Base-by-base conservation (phyloP, 139 green algal genomes). In the Coelastrella sp. region DNA sequence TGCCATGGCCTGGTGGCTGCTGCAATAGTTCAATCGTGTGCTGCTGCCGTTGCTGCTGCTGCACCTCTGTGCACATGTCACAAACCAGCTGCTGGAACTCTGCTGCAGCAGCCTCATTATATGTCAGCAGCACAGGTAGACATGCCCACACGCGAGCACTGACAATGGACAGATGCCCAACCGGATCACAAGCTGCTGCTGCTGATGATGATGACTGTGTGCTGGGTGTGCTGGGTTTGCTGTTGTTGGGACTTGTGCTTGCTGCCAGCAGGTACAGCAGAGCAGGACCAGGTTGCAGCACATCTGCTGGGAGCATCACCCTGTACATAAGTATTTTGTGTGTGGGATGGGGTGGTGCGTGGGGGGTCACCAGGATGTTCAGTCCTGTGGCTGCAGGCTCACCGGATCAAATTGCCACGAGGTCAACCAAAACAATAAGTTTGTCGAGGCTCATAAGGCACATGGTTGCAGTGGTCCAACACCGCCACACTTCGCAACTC, bases 201-300 rank as follows among this genome's bases (percentile, higher is more conserved):
- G 81, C 81, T 20, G 20, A 15, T 57, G 80, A 60, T 60, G 76
- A 82, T 20, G 22, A 9, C 14, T 4, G n/a, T 17, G 24, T 83
- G 14, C 4, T 8, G 14, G 24, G 35, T 49, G 35, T 49, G 1
- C 35, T 49, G 35, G 35, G 35, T 1, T 49, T 49, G 35, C 35
- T 75, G 81, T 24, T 87, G 79, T 17, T 74, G 60, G 60, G n/a
- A 72, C 11, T 68, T 20, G 20, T 70, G 63, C 63, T 70, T 74
- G 81, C n/a, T 60, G 81, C 22, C 60, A 87, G 60, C n/a, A 87
- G 9, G n/a, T 60, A 87, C 59, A 87, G 22, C 6, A 75, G n/a
- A 60, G 81, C 81, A 27, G 81, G 81, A 17, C 81, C 81, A 6
- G 81, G 0, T 7, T 61, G n/a, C 60, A 87, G 60, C 59, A 59